Conservation (phyloP, 495 filamentous ascomycete genomes). For the Astrothelium subdiscretum region DNA sequence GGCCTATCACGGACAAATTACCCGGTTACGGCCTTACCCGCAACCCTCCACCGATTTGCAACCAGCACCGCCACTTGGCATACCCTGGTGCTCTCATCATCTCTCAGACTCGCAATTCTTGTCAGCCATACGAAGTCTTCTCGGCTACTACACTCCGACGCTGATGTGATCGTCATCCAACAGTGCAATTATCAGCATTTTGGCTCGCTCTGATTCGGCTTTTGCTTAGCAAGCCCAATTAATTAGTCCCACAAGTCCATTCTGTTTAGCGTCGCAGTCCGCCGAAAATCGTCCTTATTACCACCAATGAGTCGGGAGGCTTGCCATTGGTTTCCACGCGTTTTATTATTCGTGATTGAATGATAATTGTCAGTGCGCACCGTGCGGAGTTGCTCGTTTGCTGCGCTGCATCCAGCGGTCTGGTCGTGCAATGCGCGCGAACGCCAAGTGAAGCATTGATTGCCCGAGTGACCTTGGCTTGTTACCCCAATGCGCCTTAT, state of each 20-base stretch:
- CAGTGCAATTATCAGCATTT: no score
- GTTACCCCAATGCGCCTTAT: neutral
- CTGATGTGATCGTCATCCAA: no score
- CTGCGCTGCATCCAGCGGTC: neutral
- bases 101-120: neutral
- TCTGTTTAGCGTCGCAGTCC: neutral
- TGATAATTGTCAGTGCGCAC: neutral
- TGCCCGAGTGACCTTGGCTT: neutral
- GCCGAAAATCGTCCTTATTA: neutral
- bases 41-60: neutral
- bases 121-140: neutral
- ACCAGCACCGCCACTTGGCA: neutral
- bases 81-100: no score
- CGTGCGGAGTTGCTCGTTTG: neutral
- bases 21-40: neutral
- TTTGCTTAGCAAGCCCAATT: neutral
- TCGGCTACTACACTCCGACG: no score
- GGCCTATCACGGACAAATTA: neutral
- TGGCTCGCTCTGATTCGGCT: neutral
- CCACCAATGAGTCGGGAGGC: no score
- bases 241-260: no score
- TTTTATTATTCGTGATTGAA: neutral
- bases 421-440: neutral
- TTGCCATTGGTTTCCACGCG: no score
- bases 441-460: neutral